phyloP scores from a whole-genome alignment of 306 rosid genomes.

The Citrullus colocynthis region DNA sequence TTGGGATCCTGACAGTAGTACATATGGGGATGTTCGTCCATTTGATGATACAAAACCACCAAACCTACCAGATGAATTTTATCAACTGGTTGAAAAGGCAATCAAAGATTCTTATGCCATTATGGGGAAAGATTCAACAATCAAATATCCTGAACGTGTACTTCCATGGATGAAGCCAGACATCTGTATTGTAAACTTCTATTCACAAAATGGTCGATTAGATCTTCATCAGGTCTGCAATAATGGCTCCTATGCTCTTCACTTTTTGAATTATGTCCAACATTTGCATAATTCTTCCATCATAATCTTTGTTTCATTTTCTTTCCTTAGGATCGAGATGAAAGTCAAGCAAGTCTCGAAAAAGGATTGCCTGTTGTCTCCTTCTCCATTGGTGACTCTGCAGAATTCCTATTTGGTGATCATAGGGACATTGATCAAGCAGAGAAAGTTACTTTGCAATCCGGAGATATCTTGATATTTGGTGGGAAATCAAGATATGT shows the following conservation, averaged over 20 bases:
- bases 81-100: slow-evolving; percentile 22
- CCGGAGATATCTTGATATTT: slow-evolving; percentile 78
- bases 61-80: slow-evolving; percentile 32
- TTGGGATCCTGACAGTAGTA: slow-evolving; percentile 59
- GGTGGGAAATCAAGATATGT: slow-evolving; percentile 59
- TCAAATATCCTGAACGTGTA: background rate
- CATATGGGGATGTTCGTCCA: slow-evolving; percentile 30
- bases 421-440: slow-evolving; percentile 32
- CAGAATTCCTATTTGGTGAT: slow-evolving; percentile 47
- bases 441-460: slow-evolving; percentile 25
- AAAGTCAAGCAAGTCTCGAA: slow-evolving; percentile 33
- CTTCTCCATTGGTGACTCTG: slow-evolving; percentile 75
- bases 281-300: background rate
- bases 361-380: slow-evolving; percentile 56
- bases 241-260: background rate
- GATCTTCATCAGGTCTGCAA: slow-evolving; percentile 72
- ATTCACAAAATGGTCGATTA: slow-evolving; percentile 40
- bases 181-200: slow-evolving; percentile 68
- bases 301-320: background rate
- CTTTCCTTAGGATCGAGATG: slow-evolving; percentile 56
- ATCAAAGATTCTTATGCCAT: slow-evolving; percentile 24
- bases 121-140: slow-evolving; percentile 9
- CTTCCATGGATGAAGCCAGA: slow-evolving; percentile 36
- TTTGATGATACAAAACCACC: slow-evolving; percentile 48
- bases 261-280: background rate